Conservation (phyloP, 83 land plant genomes). For the Picea abies region DNA sequence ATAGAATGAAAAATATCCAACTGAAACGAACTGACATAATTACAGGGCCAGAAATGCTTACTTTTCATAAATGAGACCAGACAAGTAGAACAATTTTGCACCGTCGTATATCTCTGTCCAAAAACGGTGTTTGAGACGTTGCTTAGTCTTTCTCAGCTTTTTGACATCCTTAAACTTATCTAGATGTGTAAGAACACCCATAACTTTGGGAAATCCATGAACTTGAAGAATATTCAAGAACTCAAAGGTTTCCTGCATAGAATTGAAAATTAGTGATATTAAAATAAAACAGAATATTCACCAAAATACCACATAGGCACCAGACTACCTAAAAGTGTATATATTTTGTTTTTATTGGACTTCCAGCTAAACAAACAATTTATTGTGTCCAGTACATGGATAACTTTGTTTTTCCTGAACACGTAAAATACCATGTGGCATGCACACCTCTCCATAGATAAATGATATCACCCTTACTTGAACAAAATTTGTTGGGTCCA, state of each 20-base stretch:
- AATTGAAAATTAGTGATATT: not conserved
- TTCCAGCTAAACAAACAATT: not conserved
- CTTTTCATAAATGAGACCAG: slow-evolving; percentile 97
- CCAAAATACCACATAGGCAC: not conserved
- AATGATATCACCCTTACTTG: too few species aligned
- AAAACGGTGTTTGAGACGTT: slow-evolving; percentile 94
- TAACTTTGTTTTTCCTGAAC: not conserved
- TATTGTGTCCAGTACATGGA: not conserved
- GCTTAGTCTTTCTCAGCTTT: slow-evolving; percentile 91
- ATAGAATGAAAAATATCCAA: not conserved
- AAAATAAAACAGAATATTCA: not conserved
- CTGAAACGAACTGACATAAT: not conserved
- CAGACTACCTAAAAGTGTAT: not conserved
- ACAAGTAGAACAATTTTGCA: slow-evolving; percentile 93
- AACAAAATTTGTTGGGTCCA: too few species aligned
- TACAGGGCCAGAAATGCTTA: slow-evolving; percentile 35
- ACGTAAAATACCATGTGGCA: too few species aligned
- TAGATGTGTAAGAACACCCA: slow-evolving; percentile 98
- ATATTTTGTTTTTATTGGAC: too few species aligned
- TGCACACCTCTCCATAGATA: too few species aligned
- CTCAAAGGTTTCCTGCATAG: slow-evolving; percentile 97
- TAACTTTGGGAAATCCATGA: slow-evolving; percentile 96
- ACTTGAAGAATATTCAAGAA: slow-evolving; percentile 90
- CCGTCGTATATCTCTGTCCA: slow-evolving; percentile 98
- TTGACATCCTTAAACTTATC: slow-evolving; percentile 94